Conservation (phyloP, 1,284 basidiomycete species). For the Cutaneotrichosporon sp. region DNA sequence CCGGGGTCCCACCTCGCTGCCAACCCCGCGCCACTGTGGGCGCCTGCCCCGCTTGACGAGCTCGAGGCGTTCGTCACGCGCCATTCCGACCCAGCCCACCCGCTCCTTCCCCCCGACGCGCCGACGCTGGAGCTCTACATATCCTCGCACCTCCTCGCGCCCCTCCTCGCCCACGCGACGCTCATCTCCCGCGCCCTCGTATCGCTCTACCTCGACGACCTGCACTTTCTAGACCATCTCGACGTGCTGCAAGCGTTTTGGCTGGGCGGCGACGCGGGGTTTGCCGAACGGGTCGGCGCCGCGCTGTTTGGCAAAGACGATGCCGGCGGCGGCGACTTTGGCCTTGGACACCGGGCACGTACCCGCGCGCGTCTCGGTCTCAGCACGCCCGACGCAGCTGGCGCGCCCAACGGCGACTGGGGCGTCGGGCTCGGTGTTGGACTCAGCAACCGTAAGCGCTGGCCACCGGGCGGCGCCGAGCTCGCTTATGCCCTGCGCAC, state of each 20-base stretch:
- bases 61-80: constrained; percentile 29
- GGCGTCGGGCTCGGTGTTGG: constrained; percentile 65
- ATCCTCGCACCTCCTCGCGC: constrained; percentile 30
- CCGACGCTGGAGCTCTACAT: constrained; percentile 39
- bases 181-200: constrained; percentile 40
- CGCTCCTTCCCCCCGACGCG: constrained; percentile 27
- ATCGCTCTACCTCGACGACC: constrained; percentile 39
- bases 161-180: constrained; percentile 30
- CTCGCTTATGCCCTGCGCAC: constrained; percentile 67
- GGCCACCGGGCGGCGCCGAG: constrained; percentile 79
- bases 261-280: constrained; percentile 39
- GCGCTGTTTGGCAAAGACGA: constrained; percentile 40
- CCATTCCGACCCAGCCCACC: constrained; percentile 19
- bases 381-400: neutral
- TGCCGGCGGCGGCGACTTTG: constrained; percentile 26
- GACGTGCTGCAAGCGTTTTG: constrained; percentile 40
- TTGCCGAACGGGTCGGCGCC: constrained; percentile 30
- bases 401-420: constrained; percentile 24
- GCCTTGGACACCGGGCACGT: constrained; percentile 6
- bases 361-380: constrained; percentile 37
- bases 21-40: constrained; percentile 21
- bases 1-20: constrained; percentile 27
- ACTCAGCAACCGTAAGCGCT: constrained; percentile 62
- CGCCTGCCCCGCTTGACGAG: constrained; percentile 23
- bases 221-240: constrained; percentile 38